Evolutionary conservation across 768 basidiomycete genomes (phyloP), one percentile per base, ranked within the genome.

Genomic region (Termitomyces sp.): DNA sequence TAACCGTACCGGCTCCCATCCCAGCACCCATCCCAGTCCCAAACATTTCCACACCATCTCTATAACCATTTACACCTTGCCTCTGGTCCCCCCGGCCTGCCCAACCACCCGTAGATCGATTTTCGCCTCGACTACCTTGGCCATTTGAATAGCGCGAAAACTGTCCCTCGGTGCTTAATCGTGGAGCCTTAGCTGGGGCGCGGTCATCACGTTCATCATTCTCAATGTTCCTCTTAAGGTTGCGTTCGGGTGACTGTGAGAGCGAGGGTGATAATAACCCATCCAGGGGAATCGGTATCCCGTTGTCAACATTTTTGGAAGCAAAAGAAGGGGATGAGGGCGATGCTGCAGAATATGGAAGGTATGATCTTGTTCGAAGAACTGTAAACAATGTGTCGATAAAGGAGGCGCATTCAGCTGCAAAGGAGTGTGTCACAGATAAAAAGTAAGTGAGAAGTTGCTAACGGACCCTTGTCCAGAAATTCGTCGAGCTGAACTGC

Each of bases 301-400:
- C 91, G 29, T 72, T 75, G 66, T 88, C 86, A 15, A 73, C 56
- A 20, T 73, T 63, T 63, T 75, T 76, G 25, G 76, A 13, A 68
- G 70, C 11, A 69, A 69, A 51, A 68, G 70, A 70, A 13, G 81
- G 68, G 20, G 79, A 72, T 39, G 79, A 72, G 22, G 72, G 61
- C 0, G 75, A 63, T 29, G 66, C 63, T 12, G 74, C 66, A 45
- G 76, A 72, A 63, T 93, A 91, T 3, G 91, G 90, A 46, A 94
- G 73, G 68, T 90, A 94, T 3, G 91, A 91, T 73, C 91, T 90
- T 52, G 89, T 87, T 62, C 90, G 79, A 42, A 97, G 82, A 36
- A 89, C 86, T 45, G 83, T 84, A 72, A 97, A 94, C 61, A 97
- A 81, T 15, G 85, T 86, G 65, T 92, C 85, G 57, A 96, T 86